Conservation (phyloP, 495 filamentous ascomycete species). For the Penicillium paradoxum region DNA sequence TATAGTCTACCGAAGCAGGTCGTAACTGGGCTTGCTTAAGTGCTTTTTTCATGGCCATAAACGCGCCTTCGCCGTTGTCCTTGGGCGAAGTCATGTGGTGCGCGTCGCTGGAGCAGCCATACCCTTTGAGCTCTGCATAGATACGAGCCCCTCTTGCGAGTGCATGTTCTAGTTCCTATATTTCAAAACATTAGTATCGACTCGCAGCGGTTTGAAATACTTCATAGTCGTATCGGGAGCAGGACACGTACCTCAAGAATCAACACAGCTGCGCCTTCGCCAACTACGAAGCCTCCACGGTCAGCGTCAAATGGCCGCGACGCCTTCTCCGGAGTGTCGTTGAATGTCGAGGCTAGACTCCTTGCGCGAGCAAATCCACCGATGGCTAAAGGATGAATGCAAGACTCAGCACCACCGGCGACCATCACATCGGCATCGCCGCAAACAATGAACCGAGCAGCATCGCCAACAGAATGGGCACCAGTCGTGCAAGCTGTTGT, state of each 20-base stretch:
- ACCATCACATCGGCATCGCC: conserved; percentile 94
- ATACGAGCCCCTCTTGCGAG: conserved; percentile 71
- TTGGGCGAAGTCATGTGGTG: conserved; percentile 88
- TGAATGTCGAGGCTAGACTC: conserved; percentile 76
- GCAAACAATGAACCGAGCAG: conserved; percentile 80
- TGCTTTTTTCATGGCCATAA: conserved; percentile 78
- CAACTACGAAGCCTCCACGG: conserved; percentile 82
- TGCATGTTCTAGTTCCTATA: conserved; percentile 78
- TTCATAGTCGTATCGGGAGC: neutral
- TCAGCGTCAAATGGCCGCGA: conserved; percentile 86
- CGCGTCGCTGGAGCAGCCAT: conserved; percentile 83
- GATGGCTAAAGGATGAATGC: conserved; percentile 90
- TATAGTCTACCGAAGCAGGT: conserved; percentile 74
- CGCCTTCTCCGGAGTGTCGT: conserved; percentile 64
- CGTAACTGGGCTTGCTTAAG: conserved; percentile 64
- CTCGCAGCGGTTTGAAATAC: neutral
- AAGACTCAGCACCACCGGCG: conserved; percentile 89
- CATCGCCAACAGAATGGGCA: conserved; percentile 90
- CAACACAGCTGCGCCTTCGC: conserved; percentile 84
- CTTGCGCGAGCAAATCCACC: conserved; percentile 85
- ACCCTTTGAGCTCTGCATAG: conserved; percentile 85
- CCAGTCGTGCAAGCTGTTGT: conserved; percentile 96
- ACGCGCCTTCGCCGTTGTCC: conserved; percentile 73
- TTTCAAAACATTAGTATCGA: neutral
- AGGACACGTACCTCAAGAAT: conserved; percentile 61